These are phyloP conservation scores for Fusarium oligoseptatum DNA, from an alignment of 2,329 filamentous ascomycete species.

Conservation along the genomic window DNA sequence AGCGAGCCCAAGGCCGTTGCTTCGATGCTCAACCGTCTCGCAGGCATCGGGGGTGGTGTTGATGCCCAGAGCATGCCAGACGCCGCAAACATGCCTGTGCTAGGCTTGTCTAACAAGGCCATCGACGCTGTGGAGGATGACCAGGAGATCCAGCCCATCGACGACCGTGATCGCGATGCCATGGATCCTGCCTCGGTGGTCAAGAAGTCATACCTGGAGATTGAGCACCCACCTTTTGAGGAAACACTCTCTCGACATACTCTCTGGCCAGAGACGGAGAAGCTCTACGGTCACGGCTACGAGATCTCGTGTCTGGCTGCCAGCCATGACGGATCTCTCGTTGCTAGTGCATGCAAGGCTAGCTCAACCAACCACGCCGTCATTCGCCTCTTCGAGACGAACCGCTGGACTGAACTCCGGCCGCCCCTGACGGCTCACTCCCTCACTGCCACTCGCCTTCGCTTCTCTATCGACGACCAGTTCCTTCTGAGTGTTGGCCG, in stretches of 20 bases:
- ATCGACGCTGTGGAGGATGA: slow-evolving; percentile 71
- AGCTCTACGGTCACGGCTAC: slow-evolving; percentile 97
- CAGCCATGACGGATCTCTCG: slow-evolving; percentile 78
- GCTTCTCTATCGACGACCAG: slow-evolving; percentile 81
- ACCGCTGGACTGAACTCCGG: slow-evolving; percentile 86
- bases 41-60: slow-evolving; percentile 65
- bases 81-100: slow-evolving; percentile 92
- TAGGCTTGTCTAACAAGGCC: slow-evolving; percentile 96
- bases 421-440: slow-evolving; percentile 88
- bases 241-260: slow-evolving; percentile 91
- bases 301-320: slow-evolving; percentile 91
- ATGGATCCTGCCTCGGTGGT: slow-evolving; percentile 68
- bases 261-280: slow-evolving; percentile 95
- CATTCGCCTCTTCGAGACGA: slow-evolving; percentile 89
- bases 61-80: slow-evolving; percentile 74
- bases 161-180: slow-evolving; percentile 65
- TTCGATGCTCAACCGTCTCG: slow-evolving; percentile 76
- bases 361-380: slow-evolving; percentile 95
- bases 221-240: slow-evolving; percentile 84
- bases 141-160: slow-evolving; percentile 58
- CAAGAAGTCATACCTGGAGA: slow-evolving; percentile 72
- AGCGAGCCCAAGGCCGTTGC: slow-evolving; percentile 88
- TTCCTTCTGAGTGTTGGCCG: slow-evolving; percentile 89
- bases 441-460: slow-evolving; percentile 85
- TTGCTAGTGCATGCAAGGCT: slow-evolving; percentile 94